These are phyloP conservation scores for Sporopachydermia quercuum DNA, from an alignment of 805 yeast genomes.

Conservation along the genomic window DNA sequence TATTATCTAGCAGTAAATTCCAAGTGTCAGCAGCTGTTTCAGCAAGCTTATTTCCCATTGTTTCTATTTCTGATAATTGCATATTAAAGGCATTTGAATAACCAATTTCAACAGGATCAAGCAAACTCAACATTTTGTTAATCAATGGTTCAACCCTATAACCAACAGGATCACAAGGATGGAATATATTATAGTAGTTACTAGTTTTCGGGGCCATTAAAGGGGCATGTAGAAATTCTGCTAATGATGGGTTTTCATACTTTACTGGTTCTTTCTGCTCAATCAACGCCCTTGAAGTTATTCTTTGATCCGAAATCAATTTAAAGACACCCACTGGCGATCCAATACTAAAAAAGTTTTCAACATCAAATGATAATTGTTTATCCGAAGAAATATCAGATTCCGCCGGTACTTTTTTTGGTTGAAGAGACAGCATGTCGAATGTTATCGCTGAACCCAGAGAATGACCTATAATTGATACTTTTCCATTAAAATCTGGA, in stretches of 20 bases:
- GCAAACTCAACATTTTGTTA: conserved; percentile 13
- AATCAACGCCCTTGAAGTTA: conserved; percentile 14
- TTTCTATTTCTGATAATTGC: conserved; percentile 6
- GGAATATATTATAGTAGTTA: conserved; percentile 70
- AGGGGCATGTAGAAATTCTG: background rate
- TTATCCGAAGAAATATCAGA: conserved; percentile 17
- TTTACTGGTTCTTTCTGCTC: background rate
- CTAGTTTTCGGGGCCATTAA: conserved; percentile 42
- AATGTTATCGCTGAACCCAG: conserved; percentile 75
- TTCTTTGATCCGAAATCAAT: conserved; percentile 47
- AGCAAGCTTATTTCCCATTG: conserved; percentile 3
- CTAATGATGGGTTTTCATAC: background rate
- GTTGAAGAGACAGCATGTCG: conserved; percentile 50
- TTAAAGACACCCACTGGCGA: conserved; percentile 85
- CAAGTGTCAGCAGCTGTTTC: conserved; percentile 9
- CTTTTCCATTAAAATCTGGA: conserved; percentile 65
- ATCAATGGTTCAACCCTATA: conserved; percentile 82
- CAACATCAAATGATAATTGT: conserved; percentile 54
- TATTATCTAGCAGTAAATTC: conserved; percentile 3
- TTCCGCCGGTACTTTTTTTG: conserved; percentile 16
- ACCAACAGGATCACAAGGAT: conserved; percentile 85
- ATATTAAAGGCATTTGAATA: background rate
- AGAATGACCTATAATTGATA: conserved; percentile 83
- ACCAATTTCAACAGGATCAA: background rate
- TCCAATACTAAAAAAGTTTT: conserved; percentile 67